phyloP scores from a whole-genome alignment of 768 basidiomycete genomes.

The Suillus cothurnatus region DNA sequence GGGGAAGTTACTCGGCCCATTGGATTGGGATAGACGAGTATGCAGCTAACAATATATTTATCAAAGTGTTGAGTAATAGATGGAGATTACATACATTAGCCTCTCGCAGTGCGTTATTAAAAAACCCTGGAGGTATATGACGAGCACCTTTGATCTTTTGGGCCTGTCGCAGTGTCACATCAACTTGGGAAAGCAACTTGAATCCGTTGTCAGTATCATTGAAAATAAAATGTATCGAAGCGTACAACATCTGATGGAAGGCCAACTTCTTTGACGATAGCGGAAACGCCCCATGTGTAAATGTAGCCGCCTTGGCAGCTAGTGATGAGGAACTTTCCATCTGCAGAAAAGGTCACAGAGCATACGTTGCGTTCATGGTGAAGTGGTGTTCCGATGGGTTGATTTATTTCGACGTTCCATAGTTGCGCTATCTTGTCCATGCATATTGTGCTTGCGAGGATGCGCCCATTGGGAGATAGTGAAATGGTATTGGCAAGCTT shows the following conservation, averaged over 20 bases:
- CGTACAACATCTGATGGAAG: neutral
- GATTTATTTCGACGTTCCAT: neutral
- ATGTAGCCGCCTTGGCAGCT: too few relatives aligned
- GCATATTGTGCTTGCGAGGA: neutral
- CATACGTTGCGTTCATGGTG: neutral
- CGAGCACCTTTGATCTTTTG: neutral
- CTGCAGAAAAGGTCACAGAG: neutral
- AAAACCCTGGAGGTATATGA: neutral
- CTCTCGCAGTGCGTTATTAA: neutral
- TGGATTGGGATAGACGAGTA: neutral
- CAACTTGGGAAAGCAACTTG: too few relatives aligned
- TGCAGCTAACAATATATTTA: neutral
- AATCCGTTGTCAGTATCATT: neutral
- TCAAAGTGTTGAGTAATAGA: neutral
- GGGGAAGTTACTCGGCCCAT: neutral
- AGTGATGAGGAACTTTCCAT: too few relatives aligned
- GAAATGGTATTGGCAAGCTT: fast-evolving
- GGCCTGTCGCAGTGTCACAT: neutral
- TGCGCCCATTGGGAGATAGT: neutral
- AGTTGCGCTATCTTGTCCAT: neutral
- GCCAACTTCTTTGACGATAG: too few relatives aligned
- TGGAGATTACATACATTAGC: neutral
- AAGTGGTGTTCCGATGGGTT: neutral
- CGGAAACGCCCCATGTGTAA: too few relatives aligned
- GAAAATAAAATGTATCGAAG: neutral